Evolutionary conservation across 805 yeast species (phyloP).

Genomic region (Saccharomycopsis fibuligera): DNA sequence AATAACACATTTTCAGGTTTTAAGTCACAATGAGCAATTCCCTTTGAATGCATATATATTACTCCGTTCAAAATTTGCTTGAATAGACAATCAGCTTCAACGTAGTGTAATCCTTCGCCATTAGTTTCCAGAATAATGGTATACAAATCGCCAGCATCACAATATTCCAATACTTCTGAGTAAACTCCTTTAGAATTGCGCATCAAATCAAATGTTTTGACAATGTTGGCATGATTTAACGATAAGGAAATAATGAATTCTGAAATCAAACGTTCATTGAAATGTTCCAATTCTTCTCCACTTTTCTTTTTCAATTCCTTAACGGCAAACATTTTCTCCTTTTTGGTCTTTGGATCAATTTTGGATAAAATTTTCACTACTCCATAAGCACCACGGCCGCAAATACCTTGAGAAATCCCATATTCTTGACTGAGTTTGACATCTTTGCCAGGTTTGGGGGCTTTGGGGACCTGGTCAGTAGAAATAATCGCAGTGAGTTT

Average conservation of each 20-base stretch:
- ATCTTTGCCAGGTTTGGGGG: conserved; percentile 6
- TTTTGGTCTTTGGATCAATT: conserved; percentile 34
- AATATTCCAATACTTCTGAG: conserved; percentile 92
- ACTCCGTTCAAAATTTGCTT: conserved; percentile 82
- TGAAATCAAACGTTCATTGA: conserved; percentile 70
- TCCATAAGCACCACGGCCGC: conserved; percentile 90
- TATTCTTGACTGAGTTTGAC: conserved; percentile 37
- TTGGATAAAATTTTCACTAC: conserved; percentile 66
- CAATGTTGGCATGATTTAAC: conserved; percentile 68
- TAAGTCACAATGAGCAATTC: conserved; percentile 90
- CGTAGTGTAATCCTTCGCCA: conserved; percentile 46
- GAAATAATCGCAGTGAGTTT: conserved; percentile 42
- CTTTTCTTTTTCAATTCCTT: conserved; percentile 64
- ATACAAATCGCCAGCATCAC: conserved; percentile 81
- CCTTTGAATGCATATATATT: conserved; percentile 80
- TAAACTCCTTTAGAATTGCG: conserved; percentile 64
- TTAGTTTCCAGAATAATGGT: conserved; percentile 47
- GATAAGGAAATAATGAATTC: conserved; percentile 86
- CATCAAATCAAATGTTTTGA: conserved; percentile 74
- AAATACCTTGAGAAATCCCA: conserved; percentile 44
- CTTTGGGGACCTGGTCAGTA: conserved; percentile 22
- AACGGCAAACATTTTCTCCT: conserved; percentile 57
- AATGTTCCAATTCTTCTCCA: conserved; percentile 50
- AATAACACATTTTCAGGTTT: conserved; percentile 83
- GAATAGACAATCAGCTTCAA: conserved; percentile 84